Conservation (phyloP, 306 rosid species). For the Calophaca sinica region DNA sequence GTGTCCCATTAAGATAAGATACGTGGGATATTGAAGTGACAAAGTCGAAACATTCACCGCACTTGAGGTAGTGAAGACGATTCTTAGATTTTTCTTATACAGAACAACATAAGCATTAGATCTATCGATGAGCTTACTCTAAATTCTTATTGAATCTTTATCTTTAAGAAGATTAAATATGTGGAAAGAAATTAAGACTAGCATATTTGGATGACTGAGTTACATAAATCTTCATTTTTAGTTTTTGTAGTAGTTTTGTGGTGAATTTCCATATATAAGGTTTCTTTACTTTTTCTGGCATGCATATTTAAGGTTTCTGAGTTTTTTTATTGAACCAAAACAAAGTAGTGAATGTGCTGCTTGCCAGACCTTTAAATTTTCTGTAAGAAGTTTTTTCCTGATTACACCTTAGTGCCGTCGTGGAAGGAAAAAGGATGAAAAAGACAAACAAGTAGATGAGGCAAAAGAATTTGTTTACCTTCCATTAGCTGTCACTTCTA, state of each 20-base stretch:
- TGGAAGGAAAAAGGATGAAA: too few relatives aligned
- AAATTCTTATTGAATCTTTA: slow-evolving; percentile 30
- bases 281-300: not conserved
- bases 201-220: not conserved
- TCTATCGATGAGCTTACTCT: slow-evolving; percentile 68
- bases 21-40: slow-evolving; percentile 45
- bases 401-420: too few relatives aligned
- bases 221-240: not conserved
- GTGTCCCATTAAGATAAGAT: too few relatives aligned
- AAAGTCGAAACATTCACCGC: too few relatives aligned
- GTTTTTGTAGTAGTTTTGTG: slow-evolving; percentile 7
- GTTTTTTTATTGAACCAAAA: not conserved
- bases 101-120: slow-evolving; percentile 57
- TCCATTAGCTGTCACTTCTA: too few relatives aligned
- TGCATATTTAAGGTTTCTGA: slow-evolving; percentile 1
- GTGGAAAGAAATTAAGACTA: slow-evolving; percentile 7
- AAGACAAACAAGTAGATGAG: too few relatives aligned
- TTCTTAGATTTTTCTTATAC: slow-evolving; percentile 75
- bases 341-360: not conserved
- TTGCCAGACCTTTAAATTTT: too few relatives aligned
- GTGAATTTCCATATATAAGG: not conserved
- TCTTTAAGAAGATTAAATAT: slow-evolving; percentile 9
- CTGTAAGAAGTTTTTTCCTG: too few relatives aligned
- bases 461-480: too few relatives aligned
- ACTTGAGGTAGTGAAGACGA: slow-evolving; percentile 76